Evolutionary conservation across 2,329 filamentous ascomycete species (phyloP), one percentile per base, ranked within the genome.

Genomic region (Aspergillus latus): DNA sequence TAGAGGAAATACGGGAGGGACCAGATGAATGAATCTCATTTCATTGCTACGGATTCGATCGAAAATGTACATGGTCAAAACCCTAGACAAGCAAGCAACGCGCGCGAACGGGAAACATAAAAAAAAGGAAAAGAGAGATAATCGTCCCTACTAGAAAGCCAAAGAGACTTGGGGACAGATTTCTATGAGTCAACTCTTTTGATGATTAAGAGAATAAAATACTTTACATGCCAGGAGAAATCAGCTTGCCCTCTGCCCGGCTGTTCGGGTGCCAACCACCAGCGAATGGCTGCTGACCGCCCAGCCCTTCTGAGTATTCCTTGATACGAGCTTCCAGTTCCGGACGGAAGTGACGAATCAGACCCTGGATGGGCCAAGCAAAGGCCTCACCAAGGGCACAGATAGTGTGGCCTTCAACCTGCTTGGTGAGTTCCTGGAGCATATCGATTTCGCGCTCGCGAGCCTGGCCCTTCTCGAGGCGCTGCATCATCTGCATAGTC

Each of bases 321-420:
- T 86, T 83, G 83, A 99, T 95, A 67, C 93, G 86, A 51, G 88
- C 89, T 83, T 97, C 92, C 50, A 99, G 82, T 79, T 99, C 92
- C 44, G 93, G 94, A 68, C 94, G 86, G 84, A 99, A 99, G 80
- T 99, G 94, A 70, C 94, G 88, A 77, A 99, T 99, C 59, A 99
- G 84, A 75, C 94, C 94, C 80, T 99, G 94, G 64, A 99, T 88
- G 62, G 94, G 94, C 94, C 94, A 99, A 62, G 94, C 92, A 68
- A 99, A 99, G 61, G 94, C 94, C 81, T 99, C 94, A 57, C 94
- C 94, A 62, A 99, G 81, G 77, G 93, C 94, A 78, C 94, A 99
- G 70, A 99, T 99, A 47, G 94, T 97, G 82, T 99, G 94, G 9
- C 94, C 94, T 80, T 99, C 94, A 60, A 99, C 94, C 80, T 99